Evolutionary conservation across 1,284 basidiomycete genomes (phyloP), one percentile per base, ranked within the genome.

Genomic region (Trametes polyzona): DNA sequence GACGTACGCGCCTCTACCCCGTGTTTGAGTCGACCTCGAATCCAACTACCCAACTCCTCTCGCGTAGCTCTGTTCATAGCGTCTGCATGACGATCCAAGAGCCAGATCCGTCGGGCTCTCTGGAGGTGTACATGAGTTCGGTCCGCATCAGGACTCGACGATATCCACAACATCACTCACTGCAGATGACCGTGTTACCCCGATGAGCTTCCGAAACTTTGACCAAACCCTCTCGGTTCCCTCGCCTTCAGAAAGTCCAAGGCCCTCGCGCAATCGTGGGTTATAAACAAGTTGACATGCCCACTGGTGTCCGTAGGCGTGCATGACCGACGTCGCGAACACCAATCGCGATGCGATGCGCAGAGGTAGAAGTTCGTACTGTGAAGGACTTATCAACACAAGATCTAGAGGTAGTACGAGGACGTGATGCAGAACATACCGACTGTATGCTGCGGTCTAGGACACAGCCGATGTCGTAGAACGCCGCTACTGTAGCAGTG

Each of bases 381-480:
- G 36, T 7, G 48, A 21, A 43, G 19, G 14, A 10, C 14, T n/a
- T 19, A 29, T 36, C 6, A 21, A 47, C 17, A 26, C 11, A 29
- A 29, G 16, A n/a, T n/a, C n/a, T n/a, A n/a, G 26, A 44, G 6
- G 10, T 11, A n/a, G 40, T 1, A 41, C 17, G 29, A 17, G 24
- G 9, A 37, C 4, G 19, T 17, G 8, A 32, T 3, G n/a, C n/a
- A n/a, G n/a, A n/a, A 62, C 71, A 36, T 57, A 77, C 76, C 49
- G 65, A 21, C 3, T 68, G 41, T 1, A 69, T 14, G 40, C 70
- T 73, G 0, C 69, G 67, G 48, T 77, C 69, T 0, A 76, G 51
- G 0, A 76, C 71, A 65, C 78, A 79, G 0, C 67, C 76, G 11
- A 80, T 68, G 52, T 79, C 72, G 50, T 79, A 79, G 0, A 75